Evolutionary conservation across 116 monocot genomes (phyloP).

Genomic region (Zostera marina): DNA sequence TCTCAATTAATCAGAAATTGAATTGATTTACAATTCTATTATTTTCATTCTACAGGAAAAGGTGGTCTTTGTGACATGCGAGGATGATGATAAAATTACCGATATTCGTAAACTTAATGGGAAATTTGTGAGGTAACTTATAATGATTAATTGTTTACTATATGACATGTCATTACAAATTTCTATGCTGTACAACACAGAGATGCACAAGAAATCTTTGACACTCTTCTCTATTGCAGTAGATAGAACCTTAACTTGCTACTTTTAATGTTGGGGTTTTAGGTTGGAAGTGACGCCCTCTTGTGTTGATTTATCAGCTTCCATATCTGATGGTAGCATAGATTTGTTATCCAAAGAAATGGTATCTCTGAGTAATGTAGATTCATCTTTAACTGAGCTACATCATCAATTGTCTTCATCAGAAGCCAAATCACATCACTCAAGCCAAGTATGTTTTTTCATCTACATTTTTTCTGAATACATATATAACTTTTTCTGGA

Average conservation of each 20-base stretch:
- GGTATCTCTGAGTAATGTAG: slow-evolving; percentile 15
- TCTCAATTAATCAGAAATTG: not conserved
- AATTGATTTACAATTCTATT: not conserved
- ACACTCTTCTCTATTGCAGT: not conserved
- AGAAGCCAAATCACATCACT: not conserved
- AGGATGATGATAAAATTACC: slow-evolving; percentile 65
- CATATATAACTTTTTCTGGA: not conserved
- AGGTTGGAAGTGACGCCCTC: slow-evolving; percentile 76
- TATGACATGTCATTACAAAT: not conserved
- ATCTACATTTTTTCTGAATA: not conserved
- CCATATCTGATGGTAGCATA: slow-evolving; percentile 13
- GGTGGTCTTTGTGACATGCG: slow-evolving; percentile 84
- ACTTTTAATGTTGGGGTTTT: not conserved
- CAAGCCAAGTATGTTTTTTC: slow-evolving; percentile 15
- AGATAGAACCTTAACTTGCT: not conserved
- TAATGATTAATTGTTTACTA: not conserved
- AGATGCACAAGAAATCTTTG: not conserved
- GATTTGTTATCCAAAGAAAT: slow-evolving; percentile 7
- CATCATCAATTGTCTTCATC: slow-evolving; percentile 2
- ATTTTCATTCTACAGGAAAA: slow-evolving; percentile 43
- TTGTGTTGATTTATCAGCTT: slow-evolving; percentile 33
- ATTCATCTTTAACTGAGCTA: slow-evolving; percentile 8
- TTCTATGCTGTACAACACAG: not conserved
- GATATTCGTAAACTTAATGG: slow-evolving; percentile 41
- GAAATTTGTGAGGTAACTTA: slow-evolving; percentile 56